These are phyloP conservation scores for Sordariomycetes sp. DNA, from an alignment of 2,329 filamentous ascomycete genomes.

Conservation along the genomic window DNA sequence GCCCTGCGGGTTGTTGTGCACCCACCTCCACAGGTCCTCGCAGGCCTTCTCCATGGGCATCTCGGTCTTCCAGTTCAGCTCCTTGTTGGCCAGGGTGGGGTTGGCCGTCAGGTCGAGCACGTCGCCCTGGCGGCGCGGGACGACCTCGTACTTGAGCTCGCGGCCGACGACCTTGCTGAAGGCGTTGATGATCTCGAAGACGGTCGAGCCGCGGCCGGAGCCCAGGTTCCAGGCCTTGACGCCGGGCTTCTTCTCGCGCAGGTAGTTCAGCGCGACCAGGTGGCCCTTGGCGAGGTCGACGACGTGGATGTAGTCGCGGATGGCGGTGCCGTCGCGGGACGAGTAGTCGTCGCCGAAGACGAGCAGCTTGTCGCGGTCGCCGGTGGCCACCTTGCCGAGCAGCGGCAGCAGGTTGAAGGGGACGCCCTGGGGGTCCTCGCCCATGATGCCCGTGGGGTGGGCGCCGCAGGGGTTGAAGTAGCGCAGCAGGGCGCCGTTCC, in stretches of 20 bases:
- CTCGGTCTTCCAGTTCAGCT: conserved; percentile 88
- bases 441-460: conserved; percentile 94
- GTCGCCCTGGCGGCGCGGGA: conserved; percentile 73
- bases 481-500: conserved; percentile 86
- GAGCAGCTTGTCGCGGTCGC: conserved; percentile 85
- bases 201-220: conserved; percentile 87
- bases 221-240: conserved; percentile 96
- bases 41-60: conserved; percentile 88
- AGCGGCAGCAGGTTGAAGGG: conserved; percentile 94
- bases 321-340: conserved; percentile 84
- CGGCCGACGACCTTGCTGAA: conserved; percentile 83
- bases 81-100: conserved; percentile 74
- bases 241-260: conserved; percentile 74
- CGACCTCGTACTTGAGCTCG: conserved; percentile 80
- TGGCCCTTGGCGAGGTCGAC: conserved; percentile 83
- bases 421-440: conserved; percentile 91
- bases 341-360: conserved; percentile 94
- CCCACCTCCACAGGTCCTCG: conserved; percentile 93
- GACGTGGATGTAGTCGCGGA: conserved; percentile 97
- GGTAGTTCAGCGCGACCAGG: conserved; percentile 81
- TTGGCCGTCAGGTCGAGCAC: conserved; percentile 94
- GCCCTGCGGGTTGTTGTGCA: conserved; percentile 89
- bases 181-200: conserved; percentile 94
- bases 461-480: conserved; percentile 98
- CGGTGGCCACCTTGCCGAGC: conserved; percentile 90